Percentiles rank a stretch among this genome's conserved stretches.
phyloP scores from a whole-genome alignment of 169 alveolate genomes.

The Plasmodium knowlesi region DNA sequence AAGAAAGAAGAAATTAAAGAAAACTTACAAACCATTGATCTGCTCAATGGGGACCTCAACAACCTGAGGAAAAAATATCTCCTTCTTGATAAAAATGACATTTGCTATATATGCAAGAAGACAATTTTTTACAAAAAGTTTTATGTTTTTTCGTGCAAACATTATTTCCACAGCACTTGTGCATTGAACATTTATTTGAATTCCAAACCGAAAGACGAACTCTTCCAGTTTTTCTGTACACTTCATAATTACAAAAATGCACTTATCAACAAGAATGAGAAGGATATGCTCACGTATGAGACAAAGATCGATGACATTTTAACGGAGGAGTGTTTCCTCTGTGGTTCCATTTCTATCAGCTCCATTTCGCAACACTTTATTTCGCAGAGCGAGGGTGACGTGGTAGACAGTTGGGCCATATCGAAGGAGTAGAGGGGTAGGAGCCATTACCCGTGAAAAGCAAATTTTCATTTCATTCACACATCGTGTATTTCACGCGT shows the following conservation, averaged over 20 bases:
- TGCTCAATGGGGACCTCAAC: conserved; percentile 61
- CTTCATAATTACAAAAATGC: conserved; percentile 67
- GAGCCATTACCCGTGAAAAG: neutral
- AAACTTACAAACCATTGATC: conserved; percentile 56
- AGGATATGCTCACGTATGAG: conserved; percentile 48
- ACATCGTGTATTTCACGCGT: neutral
- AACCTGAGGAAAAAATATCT: conserved; percentile 41
- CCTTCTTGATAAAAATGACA: conserved; percentile 50
- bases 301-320: conserved; percentile 72
- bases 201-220: conserved; percentile 48
- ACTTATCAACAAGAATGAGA: conserved; percentile 30
- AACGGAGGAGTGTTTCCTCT: conserved; percentile 72
- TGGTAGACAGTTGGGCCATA: conserved; percentile 60
- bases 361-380: conserved; percentile 46
- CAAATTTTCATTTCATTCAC: neutral
- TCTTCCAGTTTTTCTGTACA: conserved; percentile 48
- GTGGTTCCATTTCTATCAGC: conserved; percentile 67
- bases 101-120: conserved; percentile 72
- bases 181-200: conserved; percentile 52
- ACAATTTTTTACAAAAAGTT: conserved; percentile 60
- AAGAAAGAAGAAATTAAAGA: conserved; percentile 74
- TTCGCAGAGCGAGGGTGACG: conserved; percentile 25
- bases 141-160: conserved; percentile 73
- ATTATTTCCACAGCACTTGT: conserved; percentile 73
- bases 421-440: conserved; percentile 20